A percentile compares a stretch with the other conserved stretches of the same genome.
Conservation (phyloP, 2,329 filamentous ascomycete genomes). For the Colletotrichum navitas region DNA sequence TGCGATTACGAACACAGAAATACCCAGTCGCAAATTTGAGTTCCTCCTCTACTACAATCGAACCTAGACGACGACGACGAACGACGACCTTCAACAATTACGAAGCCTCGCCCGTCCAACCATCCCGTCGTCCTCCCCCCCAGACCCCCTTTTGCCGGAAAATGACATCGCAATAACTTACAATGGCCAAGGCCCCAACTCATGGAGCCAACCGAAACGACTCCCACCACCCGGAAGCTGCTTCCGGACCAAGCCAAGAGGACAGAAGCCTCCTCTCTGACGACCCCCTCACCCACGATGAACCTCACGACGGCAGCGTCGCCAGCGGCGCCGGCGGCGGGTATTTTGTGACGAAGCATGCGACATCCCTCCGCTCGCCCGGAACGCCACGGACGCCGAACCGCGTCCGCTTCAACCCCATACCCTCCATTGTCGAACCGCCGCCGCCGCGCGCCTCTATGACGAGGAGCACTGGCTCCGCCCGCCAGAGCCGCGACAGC, state of each 20-base stretch:
- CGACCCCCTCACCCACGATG: constrained; percentile 43
- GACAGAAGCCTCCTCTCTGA: constrained; percentile 45
- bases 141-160: constrained; percentile 30
- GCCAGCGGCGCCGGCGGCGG: constrained; percentile 29
- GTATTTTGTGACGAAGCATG: constrained; percentile 30
- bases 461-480: constrained; percentile 35
- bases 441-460: constrained; percentile 37
- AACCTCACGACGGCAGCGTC: constrained; percentile 22
- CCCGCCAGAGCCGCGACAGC: constrained; percentile 36
- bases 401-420: constrained; percentile 80
- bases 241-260: constrained; percentile 42
- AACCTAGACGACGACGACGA: constrained; percentile 10
- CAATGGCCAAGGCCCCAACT: constrained; percentile 43
- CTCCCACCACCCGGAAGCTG: constrained; percentile 37
- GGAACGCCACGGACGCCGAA: constrained; percentile 74
- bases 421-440: constrained; percentile 56
- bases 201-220: constrained; percentile 42
- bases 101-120: not conserved
- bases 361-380: constrained; percentile 43
- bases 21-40: not conserved
- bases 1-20: not conserved
- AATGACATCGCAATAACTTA: constrained; percentile 44
- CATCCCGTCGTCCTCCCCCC: not conserved
- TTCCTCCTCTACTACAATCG: not conserved
- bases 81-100: constrained; percentile 9